Percentiles rank a stretch among this genome's conserved stretches.
Evolutionary conservation across 164 flowering plant species (phyloP).

Genomic region (Stephania yunnanensis): DNA sequence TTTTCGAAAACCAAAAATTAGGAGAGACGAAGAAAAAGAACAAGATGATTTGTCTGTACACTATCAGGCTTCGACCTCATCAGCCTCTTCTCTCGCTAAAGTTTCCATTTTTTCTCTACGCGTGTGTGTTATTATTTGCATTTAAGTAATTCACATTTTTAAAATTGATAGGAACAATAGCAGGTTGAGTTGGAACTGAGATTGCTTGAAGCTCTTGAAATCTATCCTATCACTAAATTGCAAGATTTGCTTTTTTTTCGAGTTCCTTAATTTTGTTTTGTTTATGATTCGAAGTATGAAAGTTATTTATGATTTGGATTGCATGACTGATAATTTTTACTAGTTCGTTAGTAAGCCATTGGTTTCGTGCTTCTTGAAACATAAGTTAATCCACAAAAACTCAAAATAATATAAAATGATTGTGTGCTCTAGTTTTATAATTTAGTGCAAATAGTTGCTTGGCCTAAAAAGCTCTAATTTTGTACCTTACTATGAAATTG

Average conservation of each 20-base stretch:
- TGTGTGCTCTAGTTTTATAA: no score
- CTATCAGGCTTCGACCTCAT: constrained; percentile 77
- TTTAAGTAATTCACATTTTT: constrained; percentile 1
- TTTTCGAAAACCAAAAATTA: background rate
- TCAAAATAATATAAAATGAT: no score
- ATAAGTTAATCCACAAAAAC: no score
- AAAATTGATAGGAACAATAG: constrained; percentile 52
- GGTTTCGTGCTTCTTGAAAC: no score
- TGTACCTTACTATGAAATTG: no score
- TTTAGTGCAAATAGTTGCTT: no score
- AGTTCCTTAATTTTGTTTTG: background rate
- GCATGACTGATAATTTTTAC: no score
- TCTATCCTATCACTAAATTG: constrained; percentile 75
- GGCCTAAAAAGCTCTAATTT: no score
- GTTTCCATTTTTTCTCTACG: constrained; percentile 19
- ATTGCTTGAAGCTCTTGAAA: constrained; percentile 82
- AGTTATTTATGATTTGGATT: no score
- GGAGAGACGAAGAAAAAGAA: constrained; percentile 49
- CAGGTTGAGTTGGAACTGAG: constrained; percentile 90
- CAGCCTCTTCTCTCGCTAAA: constrained; percentile 81
- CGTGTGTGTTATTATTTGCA: background rate
- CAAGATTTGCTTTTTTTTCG: constrained; percentile 36
- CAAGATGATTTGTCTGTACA: constrained; percentile 83
- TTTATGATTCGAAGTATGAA: no score
- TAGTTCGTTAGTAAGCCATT: no score